Base-by-base conservation (phyloP, 306 rosid species). In the Cucurbita ficifolia region DNA sequence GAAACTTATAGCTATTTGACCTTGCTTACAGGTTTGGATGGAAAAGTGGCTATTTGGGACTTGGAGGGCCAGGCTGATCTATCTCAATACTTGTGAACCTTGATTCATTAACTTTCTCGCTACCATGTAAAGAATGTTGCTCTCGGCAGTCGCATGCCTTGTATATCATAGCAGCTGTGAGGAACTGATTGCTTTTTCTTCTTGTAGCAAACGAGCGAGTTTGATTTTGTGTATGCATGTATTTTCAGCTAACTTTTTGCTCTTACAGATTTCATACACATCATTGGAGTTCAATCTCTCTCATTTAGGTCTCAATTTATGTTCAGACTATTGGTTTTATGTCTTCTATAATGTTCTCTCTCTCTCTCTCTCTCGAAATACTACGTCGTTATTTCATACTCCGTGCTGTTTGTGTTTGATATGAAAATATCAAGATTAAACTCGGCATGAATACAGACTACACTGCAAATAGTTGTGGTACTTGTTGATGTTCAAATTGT, bases 31-130 rank as follows among this genome's bases (percentile, higher is more conserved):
- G 99, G 99, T 42, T 76, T 94, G 87, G 97, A 94, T 76, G 99
- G 99, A 50, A 94, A 82, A 81, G 83, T 94, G 63, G 94, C 79
- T 54, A 38, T 89, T 14, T 90, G 99, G 99, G 91, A 94, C 80
- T 83, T 94, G 88, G 99, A 86, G 87, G 78, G 86, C 73, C 88
- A 87, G 78, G 84, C 60, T 72, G 96, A 94, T 79, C 81, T 94
- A 46, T 63, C 81, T 14, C 92, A 76, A 70, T 85, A 80, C 67
- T 75, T 81, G 56, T 86, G 48, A 79, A 53, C 45, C 45, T 78
- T 61, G 52, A 55, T 45, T 72, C 55, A n/a, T 48, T 63, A 56
- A 56, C 76, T 69, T 70, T 29, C 19, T 70, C 39, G 49, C 55
- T 6, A 38, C 35, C 52, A 45, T 67, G 50, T 45, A 70, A 49